Conservation (phyloP, 768 basidiomycete genomes). For the Pholiota molesta region DNA sequence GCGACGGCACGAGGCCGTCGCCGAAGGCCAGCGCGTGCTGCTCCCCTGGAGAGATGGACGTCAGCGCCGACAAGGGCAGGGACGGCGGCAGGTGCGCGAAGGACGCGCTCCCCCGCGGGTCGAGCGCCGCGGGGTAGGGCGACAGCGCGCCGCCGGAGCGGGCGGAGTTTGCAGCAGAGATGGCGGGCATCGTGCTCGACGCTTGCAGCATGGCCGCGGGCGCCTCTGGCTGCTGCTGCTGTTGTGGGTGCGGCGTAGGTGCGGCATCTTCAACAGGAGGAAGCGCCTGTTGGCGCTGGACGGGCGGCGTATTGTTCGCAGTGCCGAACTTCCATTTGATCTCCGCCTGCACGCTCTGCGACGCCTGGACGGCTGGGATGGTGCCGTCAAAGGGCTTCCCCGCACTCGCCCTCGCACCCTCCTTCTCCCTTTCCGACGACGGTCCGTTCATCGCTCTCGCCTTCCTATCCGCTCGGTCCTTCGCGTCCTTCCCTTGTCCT, state of each 20-base stretch:
- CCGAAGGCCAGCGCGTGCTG: not conserved
- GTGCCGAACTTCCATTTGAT: conserved; percentile 26
- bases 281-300: conserved; percentile 5
- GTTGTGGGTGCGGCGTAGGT: not conserved
- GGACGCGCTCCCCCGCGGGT: conserved; percentile 4
- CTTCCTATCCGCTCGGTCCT: not conserved
- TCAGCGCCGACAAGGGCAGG: not conserved
- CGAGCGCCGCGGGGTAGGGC: not conserved
- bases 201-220: not conserved
- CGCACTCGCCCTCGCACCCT: not conserved
- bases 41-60: not conserved
- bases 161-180: not conserved
- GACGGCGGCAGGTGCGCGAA: conserved; percentile 9
- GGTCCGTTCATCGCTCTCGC: not conserved
- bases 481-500: conserved; percentile 1
- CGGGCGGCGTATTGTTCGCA: conserved; percentile 12
- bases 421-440: not conserved
- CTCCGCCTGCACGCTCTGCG: conserved; percentile 7
- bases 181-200: conserved; percentile 11
- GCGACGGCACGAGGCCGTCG: conserved; percentile 1
- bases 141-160: not conserved
- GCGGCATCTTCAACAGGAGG: conserved; percentile 2
- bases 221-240: not conserved
- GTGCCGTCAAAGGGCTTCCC: not conserved
- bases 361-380: conserved; percentile 3